Base-by-base conservation (phyloP, 1,284 basidiomycete genomes). In the Amylostereum chailletii region DNA sequence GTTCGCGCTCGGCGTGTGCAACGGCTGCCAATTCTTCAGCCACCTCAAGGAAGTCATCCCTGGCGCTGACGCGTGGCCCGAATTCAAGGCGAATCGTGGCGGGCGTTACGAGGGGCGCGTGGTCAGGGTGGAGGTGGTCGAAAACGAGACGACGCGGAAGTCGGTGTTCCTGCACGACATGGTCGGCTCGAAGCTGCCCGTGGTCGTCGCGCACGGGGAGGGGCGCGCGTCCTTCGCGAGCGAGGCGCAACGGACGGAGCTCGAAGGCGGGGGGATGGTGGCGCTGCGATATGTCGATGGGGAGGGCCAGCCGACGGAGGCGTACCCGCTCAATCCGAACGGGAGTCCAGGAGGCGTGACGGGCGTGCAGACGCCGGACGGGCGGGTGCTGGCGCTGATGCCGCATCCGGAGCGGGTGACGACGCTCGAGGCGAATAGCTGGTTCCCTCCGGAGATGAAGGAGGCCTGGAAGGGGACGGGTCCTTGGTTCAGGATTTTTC, bases 21-120 rank as follows among this genome's bases (percentile, higher is more conserved):
- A 99, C 64, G 95, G 95, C 4, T 99, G 95, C 67, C 95, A 99
- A 69, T 92, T 98, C 77, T 81, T 99, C 61, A 86, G 86, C 58
- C 86, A 92, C 59, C 77, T 99, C 49, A 79, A 78, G 51, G 83
- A 86, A 49, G 83, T 98, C 55, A 86, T 98, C 54, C 92, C 93
- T 2, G 94, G 94, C 32, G 84, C 90, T 34, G 71, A 80, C 52
- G 62, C 73, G 51, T 99, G 94, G 95, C 96, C 95, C 0, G 75
- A 79, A 53, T 94, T 97, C 79, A 94, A 94, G 72, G 72, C 78
- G 34, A 99, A 99, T 67, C 72, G 77, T 53, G 19, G 89, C 86
- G 52, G 93, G 87, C 57, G 95, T 46, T 99, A 97, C 68, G 95
- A 99, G 68, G 93, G 78, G 0, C 82, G 95, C 34, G 86, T 87